phyloP scores from a whole-genome alignment of 345 rosid genomes.

The Camelina neglecta region DNA sequence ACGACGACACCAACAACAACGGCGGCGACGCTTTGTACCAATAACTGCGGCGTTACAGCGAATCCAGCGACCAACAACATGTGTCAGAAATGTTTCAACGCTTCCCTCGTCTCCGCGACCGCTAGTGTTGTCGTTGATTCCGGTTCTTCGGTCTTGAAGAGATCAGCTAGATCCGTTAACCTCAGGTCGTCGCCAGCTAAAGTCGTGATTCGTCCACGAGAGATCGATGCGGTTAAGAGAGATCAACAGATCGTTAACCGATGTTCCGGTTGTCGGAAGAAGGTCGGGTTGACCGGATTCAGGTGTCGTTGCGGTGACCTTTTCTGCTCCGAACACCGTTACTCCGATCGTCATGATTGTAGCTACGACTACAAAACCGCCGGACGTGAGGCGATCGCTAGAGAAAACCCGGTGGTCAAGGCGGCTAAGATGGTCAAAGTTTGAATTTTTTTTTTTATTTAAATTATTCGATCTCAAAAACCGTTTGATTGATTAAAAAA shows the following conservation, averaged over 20 bases:
- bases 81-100: slow-evolving; percentile 97
- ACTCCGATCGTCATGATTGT: slow-evolving; percentile 94
- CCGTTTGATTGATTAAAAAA: neutral
- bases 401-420: slow-evolving; percentile 92
- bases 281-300: slow-evolving; percentile 96
- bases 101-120: slow-evolving; percentile 45
- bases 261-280: slow-evolving; percentile 83
- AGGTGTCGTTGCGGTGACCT: slow-evolving; percentile 96
- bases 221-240: slow-evolving; percentile 35
- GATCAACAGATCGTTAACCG: slow-evolving; percentile 74
- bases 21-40: slow-evolving; percentile 56
- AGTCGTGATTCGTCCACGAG: slow-evolving; percentile 38
- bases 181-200: slow-evolving; percentile 44
- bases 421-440: slow-evolving; percentile 96
- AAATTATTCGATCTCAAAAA: slow-evolving; percentile 14
- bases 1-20: neutral
- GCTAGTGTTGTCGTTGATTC: slow-evolving; percentile 34
- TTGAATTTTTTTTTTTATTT: slow-evolving; percentile 46
- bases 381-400: slow-evolving; percentile 91
- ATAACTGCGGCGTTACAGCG: slow-evolving; percentile 85
- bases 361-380: slow-evolving; percentile 89
- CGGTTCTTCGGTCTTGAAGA: slow-evolving; percentile 49
- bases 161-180: slow-evolving; percentile 57
- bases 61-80: slow-evolving; percentile 92
- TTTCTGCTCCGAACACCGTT: slow-evolving; percentile 91